Base-by-base conservation (phyloP, 345 rosid genomes). In the Cardamine resedifolia region DNA sequence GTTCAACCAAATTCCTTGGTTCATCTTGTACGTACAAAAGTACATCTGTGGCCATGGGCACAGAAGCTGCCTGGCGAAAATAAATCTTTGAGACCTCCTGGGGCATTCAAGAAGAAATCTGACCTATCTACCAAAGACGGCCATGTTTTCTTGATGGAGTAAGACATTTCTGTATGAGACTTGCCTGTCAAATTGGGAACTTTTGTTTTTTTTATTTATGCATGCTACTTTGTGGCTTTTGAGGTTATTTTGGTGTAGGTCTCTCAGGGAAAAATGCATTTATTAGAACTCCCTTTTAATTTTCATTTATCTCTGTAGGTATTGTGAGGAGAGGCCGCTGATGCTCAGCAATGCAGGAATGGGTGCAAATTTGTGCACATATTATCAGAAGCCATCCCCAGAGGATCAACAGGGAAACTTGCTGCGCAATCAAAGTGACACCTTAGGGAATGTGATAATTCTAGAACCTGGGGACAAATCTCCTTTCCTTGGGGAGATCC, bases 61-160 rank as follows among this genome's bases (percentile, higher is more conserved):
- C 97, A 90, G 75, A 90, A 83, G 83, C 85, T 91, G 71, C 99
- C 96, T 2, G 87, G 96, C 26, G 98, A 91, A 77, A 91, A 90
- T 76, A 95, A 87, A 81, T 83, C 97, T 53, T 77, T 91, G 78
- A 81, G 96, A 63, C 99, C 99, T 78, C 99, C 97, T 3, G 99
- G 98, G 48, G 99, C 99, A 50, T 95, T 95, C 84, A 95, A 95
- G 91, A 95, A 90, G 90, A 95, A 95, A 83, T 88, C 97, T 34
- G 99, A 95, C 77, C 93, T 95, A 39, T 95, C 94, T 71, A 86
- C 86, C 64, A 95, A 90, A 86, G 99, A 95, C 83, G 98, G 99
- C 66, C 99, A 91, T 58, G 85, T 91, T 62, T 83, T 95, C 81
- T 81, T 91, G 30, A 88, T 90, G 99, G 99, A 95, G 98, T 95